A percentile compares a stretch with the other conserved stretches of the same genome.
Evolutionary conservation across 2,329 filamentous ascomycete species (phyloP).

Genomic region (Aspergillus japonicus): DNA sequence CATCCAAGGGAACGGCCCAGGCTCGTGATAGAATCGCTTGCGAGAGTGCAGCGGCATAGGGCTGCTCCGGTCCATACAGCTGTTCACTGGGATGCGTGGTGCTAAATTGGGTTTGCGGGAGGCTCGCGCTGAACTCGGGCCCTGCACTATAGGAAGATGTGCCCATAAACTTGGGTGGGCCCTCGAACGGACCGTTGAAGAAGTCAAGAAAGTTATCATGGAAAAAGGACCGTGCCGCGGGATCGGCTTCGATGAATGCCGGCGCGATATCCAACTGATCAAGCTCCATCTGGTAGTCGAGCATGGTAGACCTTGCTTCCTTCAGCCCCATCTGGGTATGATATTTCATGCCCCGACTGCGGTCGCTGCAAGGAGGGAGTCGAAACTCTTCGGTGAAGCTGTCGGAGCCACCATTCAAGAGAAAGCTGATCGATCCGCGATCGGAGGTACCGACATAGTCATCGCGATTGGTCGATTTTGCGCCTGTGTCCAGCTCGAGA

Average conservation of each 20-base stretch:
- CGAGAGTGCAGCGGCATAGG: slow-evolving; percentile 40
- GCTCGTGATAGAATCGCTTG: slow-evolving; percentile 42
- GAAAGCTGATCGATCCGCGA: slow-evolving; percentile 48
- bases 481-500: slow-evolving; percentile 22
- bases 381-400: slow-evolving; percentile 48
- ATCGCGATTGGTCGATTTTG: slow-evolving; percentile 24
- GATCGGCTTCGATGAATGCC: slow-evolving; percentile 26
- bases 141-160: slow-evolving; percentile 21
- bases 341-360: slow-evolving; percentile 37
- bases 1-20: slow-evolving; percentile 39
- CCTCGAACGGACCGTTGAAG: slow-evolving; percentile 38
- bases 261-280: slow-evolving; percentile 19
- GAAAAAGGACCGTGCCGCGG: slow-evolving; percentile 30
- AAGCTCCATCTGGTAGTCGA: slow-evolving; percentile 20
- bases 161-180: slow-evolving; percentile 24
- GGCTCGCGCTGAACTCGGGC: slow-evolving; percentile 18
- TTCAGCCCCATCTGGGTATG: slow-evolving; percentile 32
- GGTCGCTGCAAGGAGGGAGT: slow-evolving; percentile 43
- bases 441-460: slow-evolving; percentile 37
- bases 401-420: slow-evolving; percentile 47
- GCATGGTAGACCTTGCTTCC: slow-evolving; percentile 19
- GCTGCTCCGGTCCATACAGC: slow-evolving; percentile 36
- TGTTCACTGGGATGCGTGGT: slow-evolving; percentile 22
- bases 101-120: slow-evolving; percentile 20
- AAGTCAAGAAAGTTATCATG: slow-evolving; percentile 40